phyloP scores from a whole-genome alignment of 148 eudicot species.

The Beta vulgaris region DNA sequence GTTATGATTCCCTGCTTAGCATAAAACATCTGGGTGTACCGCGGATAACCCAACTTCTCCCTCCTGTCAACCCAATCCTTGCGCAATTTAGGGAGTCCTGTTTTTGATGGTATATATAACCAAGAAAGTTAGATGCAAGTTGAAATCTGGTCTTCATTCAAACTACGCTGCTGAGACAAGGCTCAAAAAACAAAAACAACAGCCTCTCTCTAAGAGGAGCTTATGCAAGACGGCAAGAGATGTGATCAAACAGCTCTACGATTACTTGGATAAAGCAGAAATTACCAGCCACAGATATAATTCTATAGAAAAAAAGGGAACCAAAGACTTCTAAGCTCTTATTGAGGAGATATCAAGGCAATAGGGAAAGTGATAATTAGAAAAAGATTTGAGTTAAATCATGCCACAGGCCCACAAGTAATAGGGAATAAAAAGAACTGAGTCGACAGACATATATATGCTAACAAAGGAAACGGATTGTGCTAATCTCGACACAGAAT shows the following conservation, averaged over 20 bases:
- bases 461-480: background rate
- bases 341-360: background rate
- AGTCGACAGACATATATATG: background rate
- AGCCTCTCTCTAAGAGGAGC: background rate
- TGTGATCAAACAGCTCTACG: background rate
- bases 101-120: constrained; percentile 1
- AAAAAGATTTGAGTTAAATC: background rate
- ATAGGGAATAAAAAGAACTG: background rate
- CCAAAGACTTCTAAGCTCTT: background rate
- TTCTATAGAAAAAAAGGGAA: background rate
- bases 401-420: background rate
- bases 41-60: constrained; percentile 72
- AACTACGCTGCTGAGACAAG: background rate
- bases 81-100: constrained; percentile 88
- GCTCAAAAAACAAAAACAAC: background rate
- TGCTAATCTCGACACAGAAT: background rate
- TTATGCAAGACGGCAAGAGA: background rate
- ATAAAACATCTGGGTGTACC: constrained; percentile 97
- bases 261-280: too few relatives aligned
- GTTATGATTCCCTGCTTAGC: constrained; percentile 91
- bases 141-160: background rate
- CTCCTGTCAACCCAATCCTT: constrained; percentile 82
- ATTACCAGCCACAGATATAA: background rate
- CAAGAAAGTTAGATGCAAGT: constrained; percentile 2
- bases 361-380: background rate